Evolutionary conservation across 1,284 basidiomycete species (phyloP).

Genomic region (Rhodotorula glutinis): DNA sequence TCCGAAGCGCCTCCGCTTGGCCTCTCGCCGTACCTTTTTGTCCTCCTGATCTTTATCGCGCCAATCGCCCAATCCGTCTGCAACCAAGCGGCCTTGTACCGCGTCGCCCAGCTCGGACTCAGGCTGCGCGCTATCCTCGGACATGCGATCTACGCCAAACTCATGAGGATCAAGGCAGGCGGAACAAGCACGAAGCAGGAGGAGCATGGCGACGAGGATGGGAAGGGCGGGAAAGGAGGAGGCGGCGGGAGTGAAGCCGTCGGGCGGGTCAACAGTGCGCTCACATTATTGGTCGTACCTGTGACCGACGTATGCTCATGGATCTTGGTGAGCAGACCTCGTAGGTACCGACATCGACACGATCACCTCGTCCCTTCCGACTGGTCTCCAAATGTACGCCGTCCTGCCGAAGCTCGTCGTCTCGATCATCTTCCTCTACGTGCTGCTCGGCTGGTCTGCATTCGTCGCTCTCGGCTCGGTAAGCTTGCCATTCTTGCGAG

Average conservation of each 20-base stretch:
- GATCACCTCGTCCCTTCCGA: conserved; percentile 30
- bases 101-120: conserved; percentile 29
- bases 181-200: conserved; percentile 17
- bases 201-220: neutral
- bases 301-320: neutral
- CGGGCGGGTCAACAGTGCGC: conserved; percentile 32
- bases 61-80: conserved; percentile 32
- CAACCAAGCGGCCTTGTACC: conserved; percentile 33
- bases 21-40: conserved; percentile 33
- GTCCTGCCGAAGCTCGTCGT: conserved; percentile 60
- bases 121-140: conserved; percentile 22
- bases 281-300: too few species aligned
- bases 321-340: conserved; percentile 12
- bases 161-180: conserved; percentile 34
- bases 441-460: conserved; percentile 64
- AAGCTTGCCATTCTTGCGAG: neutral
- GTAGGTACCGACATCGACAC: conserved; percentile 39
- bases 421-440: conserved; percentile 72
- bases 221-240: neutral
- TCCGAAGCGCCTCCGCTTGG: conserved; percentile 14
- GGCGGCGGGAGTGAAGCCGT: conserved; percentile 24
- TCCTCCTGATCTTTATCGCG: conserved; percentile 29
- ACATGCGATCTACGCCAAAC: conserved; percentile 25
- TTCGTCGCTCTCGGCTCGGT: conserved; percentile 35
- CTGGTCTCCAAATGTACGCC: conserved; percentile 29